Base-by-base conservation (phyloP, 1,284 basidiomycete species). In the Volvariella volvacea region DNA sequence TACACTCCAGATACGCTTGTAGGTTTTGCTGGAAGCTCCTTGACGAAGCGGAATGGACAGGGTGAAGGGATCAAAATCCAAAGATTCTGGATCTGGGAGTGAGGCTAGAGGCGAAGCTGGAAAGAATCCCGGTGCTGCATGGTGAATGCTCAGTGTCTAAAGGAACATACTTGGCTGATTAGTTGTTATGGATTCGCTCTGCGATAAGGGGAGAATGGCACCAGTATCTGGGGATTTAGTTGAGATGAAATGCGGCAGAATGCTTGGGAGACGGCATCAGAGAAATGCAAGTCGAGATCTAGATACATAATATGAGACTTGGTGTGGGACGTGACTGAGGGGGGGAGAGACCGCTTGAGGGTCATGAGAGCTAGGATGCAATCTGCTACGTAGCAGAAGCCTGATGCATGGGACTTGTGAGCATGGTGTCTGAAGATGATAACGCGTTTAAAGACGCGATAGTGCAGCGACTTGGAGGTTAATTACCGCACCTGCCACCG, bases 311-410 rank as follows among this genome's bases (percentile, higher is more conserved):
- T 73, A 1, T 86, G 76, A 1, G 84, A 71, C 54, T 80, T 78
- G 2, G 42, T 43, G 15, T 49, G 46, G n/a, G 55, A 48, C 42
- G 39, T 14, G 10, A 42, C 20, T 40, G 49, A 39, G 30, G 58
- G 51, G 6, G 34, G 34, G 8, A 36, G 19, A 6, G 34, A 6
- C 22, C 71, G 69, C 51, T 74, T 80, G 38, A 86, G 68, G 2
- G 70, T 61, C 34, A 88, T 70, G 43, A 94, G 80, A 0, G 87
- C 86, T 0, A 97, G 73, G 2, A 92, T 80, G 44, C 85, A 84
- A 59, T 97, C 94, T 3, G 92, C 90, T 21, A 96, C 83, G 59
- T 96, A 97, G 66, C 93, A 97, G 64, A 92, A 97, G 0, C 93
- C 94, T 2, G 87, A 81, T 0, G 91, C 90, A 41, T 70, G 71